Evolutionary conservation across 495 filamentous ascomycete genomes (phyloP).

Genomic region (Penicillium taxi): DNA sequence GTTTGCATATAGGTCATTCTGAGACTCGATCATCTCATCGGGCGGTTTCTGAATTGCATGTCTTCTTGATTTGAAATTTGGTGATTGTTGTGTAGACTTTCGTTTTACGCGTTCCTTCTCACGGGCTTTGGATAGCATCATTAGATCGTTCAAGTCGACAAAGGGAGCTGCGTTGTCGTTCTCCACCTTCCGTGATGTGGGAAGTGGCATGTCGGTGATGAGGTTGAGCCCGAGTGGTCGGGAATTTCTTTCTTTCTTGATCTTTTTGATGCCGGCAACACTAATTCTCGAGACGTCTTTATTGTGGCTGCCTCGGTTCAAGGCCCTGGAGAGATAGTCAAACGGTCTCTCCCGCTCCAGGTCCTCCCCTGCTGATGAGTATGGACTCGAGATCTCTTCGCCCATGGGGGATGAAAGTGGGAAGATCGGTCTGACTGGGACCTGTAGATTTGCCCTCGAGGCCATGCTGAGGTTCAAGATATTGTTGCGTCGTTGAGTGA

Average conservation of each 20-base stretch:
- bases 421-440: conserved; percentile 32
- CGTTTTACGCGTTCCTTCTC: conserved; percentile 29
- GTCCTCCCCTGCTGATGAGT: conserved; percentile 29
- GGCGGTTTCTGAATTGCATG: not conserved
- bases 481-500: not conserved
- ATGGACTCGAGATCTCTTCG: conserved; percentile 36
- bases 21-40: not conserved
- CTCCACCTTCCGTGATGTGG: conserved; percentile 10
- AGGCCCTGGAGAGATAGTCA: conserved; percentile 24
- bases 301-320: conserved; percentile 6
- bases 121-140: conserved; percentile 27
- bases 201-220: conserved; percentile 45
- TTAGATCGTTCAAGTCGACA: conserved; percentile 36
- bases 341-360: conserved; percentile 24
- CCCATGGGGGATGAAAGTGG: conserved; percentile 41
- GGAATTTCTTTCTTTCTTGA: conserved; percentile 38
- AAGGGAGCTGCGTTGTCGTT: conserved; percentile 15
- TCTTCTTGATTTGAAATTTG: not conserved
- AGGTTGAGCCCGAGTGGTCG: conserved; percentile 54
- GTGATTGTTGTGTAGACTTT: conserved; percentile 3
- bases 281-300: conserved; percentile 6
- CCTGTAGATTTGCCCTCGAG: conserved; percentile 20
- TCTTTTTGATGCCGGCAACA: conserved; percentile 25
- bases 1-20: conserved; percentile 16
- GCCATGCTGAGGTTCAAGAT: conserved; percentile 21